A percentile compares a stretch with the other conserved stretches of the same genome.
phyloP scores from a whole-genome alignment of 2,329 filamentous ascomycete genomes.

The Colletotrichum karsti region DNA sequence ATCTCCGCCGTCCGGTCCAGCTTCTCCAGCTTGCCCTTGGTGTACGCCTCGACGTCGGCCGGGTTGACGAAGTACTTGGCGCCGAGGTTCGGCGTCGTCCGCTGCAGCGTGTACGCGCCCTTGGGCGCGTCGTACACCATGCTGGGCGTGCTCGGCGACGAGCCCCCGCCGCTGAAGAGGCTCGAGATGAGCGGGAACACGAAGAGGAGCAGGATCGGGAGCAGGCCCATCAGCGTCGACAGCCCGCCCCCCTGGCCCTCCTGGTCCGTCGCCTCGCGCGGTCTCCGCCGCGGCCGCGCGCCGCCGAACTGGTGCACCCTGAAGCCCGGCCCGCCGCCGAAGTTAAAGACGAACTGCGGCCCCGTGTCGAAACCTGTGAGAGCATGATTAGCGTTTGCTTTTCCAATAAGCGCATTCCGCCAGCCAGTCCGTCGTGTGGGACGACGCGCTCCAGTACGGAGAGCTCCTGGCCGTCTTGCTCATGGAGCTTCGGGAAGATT shows the following conservation, averaged over 20 bases:
- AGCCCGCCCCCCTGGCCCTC: slow-evolving; percentile 62
- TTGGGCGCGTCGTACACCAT: slow-evolving; percentile 79
- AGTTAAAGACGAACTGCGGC: slow-evolving; percentile 93
- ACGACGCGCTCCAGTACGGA: background rate
- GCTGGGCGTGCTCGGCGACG: slow-evolving; percentile 66
- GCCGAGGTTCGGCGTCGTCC: slow-evolving; percentile 74
- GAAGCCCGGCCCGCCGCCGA: slow-evolving; percentile 89
- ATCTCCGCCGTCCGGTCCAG: slow-evolving; percentile 83
- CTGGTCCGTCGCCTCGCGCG: slow-evolving; percentile 67
- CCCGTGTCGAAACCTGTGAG: slow-evolving; percentile 73
- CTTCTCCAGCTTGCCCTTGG: slow-evolving; percentile 72
- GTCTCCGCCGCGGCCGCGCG: slow-evolving; percentile 76
- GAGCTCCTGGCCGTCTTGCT: no score
- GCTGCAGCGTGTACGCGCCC: slow-evolving; percentile 77
- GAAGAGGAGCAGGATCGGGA: slow-evolving; percentile 91
- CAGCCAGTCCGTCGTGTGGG: background rate
- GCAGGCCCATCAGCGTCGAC: slow-evolving; percentile 74
- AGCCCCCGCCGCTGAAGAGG: slow-evolving; percentile 71
- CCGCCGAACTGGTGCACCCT: slow-evolving; percentile 97
- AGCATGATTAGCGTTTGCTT: slow-evolving; percentile 1
- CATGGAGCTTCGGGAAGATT: no score
- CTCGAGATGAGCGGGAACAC: slow-evolving; percentile 85
- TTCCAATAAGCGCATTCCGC: background rate
- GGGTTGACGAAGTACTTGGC: slow-evolving; percentile 90
- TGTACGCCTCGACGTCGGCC: slow-evolving; percentile 76